Base-by-base conservation (phyloP, 2,329 filamentous ascomycete species). In the Endoconidiophora laricicola region DNA sequence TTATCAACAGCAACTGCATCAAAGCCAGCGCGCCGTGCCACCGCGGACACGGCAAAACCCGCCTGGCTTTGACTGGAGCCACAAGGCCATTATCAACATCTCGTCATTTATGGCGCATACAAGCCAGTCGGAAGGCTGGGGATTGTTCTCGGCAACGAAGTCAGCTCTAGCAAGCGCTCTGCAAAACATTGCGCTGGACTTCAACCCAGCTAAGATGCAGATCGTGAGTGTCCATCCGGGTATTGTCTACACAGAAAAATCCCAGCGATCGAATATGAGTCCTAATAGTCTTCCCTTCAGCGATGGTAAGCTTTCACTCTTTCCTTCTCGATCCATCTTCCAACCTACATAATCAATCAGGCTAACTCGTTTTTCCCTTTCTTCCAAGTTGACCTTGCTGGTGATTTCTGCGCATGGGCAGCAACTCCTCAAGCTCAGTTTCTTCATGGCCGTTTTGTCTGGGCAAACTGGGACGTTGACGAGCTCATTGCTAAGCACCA, bases 381-480 rank as follows among this genome's bases (percentile, higher is more conserved):
- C 7, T 33, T 18, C 16, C 14, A 26, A 53, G 50, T 39, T 26
- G 36, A 56, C 0, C 50, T 58, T 9, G 46, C 54, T 4, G 56
- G 56, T 5, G 46, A 60, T 29, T 69, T 66, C 44, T 54, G 58
- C 6, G 62, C 68, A 5, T 69, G 66, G 68, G 56, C 62, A 1
- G 61, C 66, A 1, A 61, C 59, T 6, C 50, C 57, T 0, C 62
- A 68, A 52, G 66, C 67, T 2, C 52, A 49, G 6, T 67, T 68
- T 47, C 53, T 69, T 22, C 65, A 64, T 42, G 62, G 63, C 3
- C 65, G 64, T 24, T 64, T 64, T 36, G 58, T 66, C 3, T 65
- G 62, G 60, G 58, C 62, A 5, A 60, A 60, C n/a, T 70, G 67
- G 66, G 67, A 70, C 54, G 60, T 67, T 1, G 58, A 56, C 18